These are phyloP conservation scores for Taiwanofungus camphoratus DNA, from an alignment of 1,284 basidiomycete species.

Conservation along the genomic window DNA sequence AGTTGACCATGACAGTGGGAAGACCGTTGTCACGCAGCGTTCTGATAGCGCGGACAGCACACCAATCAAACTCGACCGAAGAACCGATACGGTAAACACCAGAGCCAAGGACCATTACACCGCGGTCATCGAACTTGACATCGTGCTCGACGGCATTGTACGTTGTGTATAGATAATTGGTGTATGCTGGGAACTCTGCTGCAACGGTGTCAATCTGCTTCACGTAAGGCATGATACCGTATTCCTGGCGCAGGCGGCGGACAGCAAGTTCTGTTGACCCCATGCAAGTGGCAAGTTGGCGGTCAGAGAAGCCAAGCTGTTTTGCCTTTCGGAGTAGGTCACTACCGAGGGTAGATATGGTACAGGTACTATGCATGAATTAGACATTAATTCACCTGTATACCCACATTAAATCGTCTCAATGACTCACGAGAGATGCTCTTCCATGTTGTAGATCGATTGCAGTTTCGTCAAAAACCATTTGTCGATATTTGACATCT, in stretches of 20 bases:
- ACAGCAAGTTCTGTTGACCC: constrained; percentile 88
- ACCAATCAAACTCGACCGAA: constrained; percentile 99
- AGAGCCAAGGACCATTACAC: constrained; percentile 96
- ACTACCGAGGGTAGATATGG: constrained; percentile 62
- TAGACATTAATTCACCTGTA: constrained; percentile 2
- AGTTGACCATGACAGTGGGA: constrained; percentile 99
- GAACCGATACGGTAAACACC: constrained; percentile 99
- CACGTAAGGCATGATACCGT: constrained; percentile 83
- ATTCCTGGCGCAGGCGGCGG: constrained; percentile 81
- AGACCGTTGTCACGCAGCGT: constrained; percentile 92
- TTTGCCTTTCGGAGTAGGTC: constrained; percentile 81
- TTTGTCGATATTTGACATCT: constrained; percentile 96
- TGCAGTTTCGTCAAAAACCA: constrained; percentile 95
- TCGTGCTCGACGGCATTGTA: constrained; percentile 96
- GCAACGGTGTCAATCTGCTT: constrained; percentile 99
- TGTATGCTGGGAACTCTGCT: constrained; percentile 97
- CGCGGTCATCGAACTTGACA: constrained; percentile 83
- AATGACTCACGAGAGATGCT: constrained; percentile 57
- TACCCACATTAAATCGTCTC: not conserved
- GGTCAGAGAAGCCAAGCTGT: constrained; percentile 95
- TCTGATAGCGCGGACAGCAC: constrained; percentile 94
- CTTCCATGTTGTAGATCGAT: constrained; percentile 79
- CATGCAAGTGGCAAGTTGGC: constrained; percentile 78
- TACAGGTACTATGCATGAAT: constrained; percentile 53
- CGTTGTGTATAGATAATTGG: constrained; percentile 98